Conservation (phyloP, 2,329 filamentous ascomycete species). For the Beauveria medogensis region DNA sequence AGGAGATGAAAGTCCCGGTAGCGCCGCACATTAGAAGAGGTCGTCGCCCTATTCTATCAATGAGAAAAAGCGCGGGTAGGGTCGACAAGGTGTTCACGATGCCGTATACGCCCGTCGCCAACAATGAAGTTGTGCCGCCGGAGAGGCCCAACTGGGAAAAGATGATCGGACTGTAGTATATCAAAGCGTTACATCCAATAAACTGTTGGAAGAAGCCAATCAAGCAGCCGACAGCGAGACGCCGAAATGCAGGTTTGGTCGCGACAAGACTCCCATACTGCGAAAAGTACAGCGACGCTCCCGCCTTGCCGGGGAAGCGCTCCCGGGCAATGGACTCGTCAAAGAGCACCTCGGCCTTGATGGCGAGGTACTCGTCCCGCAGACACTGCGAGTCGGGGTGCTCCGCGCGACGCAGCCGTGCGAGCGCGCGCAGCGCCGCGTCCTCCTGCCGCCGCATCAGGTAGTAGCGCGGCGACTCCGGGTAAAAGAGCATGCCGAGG, state of each 20-base stretch:
- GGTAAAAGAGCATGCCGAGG: constrained; percentile 45
- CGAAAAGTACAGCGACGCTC: constrained; percentile 22
- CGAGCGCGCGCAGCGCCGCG: constrained; percentile 23
- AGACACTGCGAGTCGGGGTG: constrained; percentile 23
- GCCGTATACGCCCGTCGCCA: constrained; percentile 51
- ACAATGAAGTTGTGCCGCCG: constrained; percentile 34
- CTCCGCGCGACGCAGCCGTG: constrained; percentile 23
- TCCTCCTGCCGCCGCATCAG: constrained; percentile 25
- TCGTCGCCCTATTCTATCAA: constrained; percentile 50
- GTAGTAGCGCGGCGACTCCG: constrained; percentile 27
- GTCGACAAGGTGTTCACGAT: constrained; percentile 44
- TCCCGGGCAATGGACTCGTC: constrained; percentile 23
- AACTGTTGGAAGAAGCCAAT: constrained; percentile 50
- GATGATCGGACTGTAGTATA: constrained; percentile 40
- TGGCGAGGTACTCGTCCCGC: constrained; percentile 25
- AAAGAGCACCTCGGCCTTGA: constrained; percentile 30
- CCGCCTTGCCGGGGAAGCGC: constrained; percentile 23
- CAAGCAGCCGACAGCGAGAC: constrained; percentile 45
- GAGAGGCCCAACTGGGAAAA: constrained; percentile 35
- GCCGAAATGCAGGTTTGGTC: constrained; percentile 24
- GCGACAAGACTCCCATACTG: constrained; percentile 25
- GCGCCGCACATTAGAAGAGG: constrained; percentile 56
- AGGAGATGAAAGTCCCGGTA: constrained; percentile 55
- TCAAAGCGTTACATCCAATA: constrained; percentile 38
- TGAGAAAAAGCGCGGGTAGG: constrained; percentile 37